Evolutionary conservation across 306 rosid genomes (phyloP).

Genomic region (Vigna reflexopilosa): DNA sequence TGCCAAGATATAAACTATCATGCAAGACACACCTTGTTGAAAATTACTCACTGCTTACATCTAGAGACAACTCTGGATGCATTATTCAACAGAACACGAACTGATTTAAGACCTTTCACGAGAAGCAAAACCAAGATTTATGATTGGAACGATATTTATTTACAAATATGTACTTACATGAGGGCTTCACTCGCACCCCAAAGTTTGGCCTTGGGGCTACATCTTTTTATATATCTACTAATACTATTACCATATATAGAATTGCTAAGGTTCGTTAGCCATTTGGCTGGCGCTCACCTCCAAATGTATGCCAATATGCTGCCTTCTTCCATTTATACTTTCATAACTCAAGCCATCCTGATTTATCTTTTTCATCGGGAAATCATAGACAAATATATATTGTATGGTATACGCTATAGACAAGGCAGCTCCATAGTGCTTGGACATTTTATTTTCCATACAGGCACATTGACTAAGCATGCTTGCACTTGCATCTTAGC

Average conservation of each 20-base stretch:
- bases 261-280: conserved; percentile 16
- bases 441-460: conserved; percentile 1
- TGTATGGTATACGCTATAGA: conserved; percentile 4
- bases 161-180: conserved; percentile 6
- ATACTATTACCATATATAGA: conserved; percentile 1
- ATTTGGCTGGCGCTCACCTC: conserved; percentile 5
- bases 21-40: conserved; percentile 6
- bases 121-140: conserved; percentile 22
- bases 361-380: neutral
- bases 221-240: neutral
- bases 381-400: neutral
- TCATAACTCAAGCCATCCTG: conserved; percentile 22
- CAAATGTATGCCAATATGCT: conserved; percentile 11
- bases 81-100: conserved; percentile 20
- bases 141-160: conserved; percentile 11
- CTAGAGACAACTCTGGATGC: conserved; percentile 10
- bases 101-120: conserved; percentile 6
- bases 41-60: conserved; percentile 24
- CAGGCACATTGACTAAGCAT: conserved; percentile 16
- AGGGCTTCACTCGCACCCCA: conserved; percentile 11
- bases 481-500: conserved; percentile 18
- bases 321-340: conserved; percentile 2
- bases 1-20: conserved; percentile 28
- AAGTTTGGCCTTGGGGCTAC: conserved; percentile 29
- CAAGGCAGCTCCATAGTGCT: conserved; percentile 24